Conservation (phyloP, 2,329 filamentous ascomycete species). For the Fusarium brevicatenulatum region DNA sequence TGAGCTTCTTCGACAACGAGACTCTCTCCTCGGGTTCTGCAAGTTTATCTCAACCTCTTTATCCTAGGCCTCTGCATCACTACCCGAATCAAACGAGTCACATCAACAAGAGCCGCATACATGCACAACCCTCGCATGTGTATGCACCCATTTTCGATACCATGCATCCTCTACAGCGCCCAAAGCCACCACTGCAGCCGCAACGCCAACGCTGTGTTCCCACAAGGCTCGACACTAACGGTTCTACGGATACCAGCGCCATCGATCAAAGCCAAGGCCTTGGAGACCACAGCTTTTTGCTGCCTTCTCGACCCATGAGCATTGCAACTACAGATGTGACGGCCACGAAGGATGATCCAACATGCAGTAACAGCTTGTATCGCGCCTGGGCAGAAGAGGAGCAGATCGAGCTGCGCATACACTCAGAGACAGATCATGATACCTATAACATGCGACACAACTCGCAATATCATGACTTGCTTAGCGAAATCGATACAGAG, state of each 20-base stretch:
- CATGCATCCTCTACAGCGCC: conserved; percentile 29
- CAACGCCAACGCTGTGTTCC: conserved; percentile 24
- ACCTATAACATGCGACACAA: conserved; percentile 21
- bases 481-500: conserved; percentile 40
- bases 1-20: conserved; percentile 44
- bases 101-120: conserved; percentile 21
- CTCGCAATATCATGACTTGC: conserved; percentile 33
- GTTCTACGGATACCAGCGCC: conserved; percentile 7
- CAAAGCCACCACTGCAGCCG: conserved; percentile 26
- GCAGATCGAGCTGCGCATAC: conserved; percentile 33
- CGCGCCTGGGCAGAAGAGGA: conserved; percentile 31
- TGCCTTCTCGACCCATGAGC: conserved; percentile 41
- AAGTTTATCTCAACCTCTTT: conserved; percentile 31
- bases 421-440: conserved; percentile 14
- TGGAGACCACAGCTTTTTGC: conserved; percentile 37
- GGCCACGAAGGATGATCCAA: conserved; percentile 11
- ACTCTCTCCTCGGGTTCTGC: conserved; percentile 40
- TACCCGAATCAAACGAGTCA: conserved; percentile 24
- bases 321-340: conserved; percentile 35
- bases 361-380: conserved; percentile 14
- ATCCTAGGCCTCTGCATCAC: conserved; percentile 35
- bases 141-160: conserved; percentile 32
- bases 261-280: conserved; percentile 26
- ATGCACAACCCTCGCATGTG: conserved; percentile 32
- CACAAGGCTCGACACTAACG: conserved; percentile 23